Percentiles rank a stretch among this genome's conserved stretches.
phyloP scores from a whole-genome alignment of 2,329 filamentous ascomycete genomes.

The Arthroderma uncinatum region DNA sequence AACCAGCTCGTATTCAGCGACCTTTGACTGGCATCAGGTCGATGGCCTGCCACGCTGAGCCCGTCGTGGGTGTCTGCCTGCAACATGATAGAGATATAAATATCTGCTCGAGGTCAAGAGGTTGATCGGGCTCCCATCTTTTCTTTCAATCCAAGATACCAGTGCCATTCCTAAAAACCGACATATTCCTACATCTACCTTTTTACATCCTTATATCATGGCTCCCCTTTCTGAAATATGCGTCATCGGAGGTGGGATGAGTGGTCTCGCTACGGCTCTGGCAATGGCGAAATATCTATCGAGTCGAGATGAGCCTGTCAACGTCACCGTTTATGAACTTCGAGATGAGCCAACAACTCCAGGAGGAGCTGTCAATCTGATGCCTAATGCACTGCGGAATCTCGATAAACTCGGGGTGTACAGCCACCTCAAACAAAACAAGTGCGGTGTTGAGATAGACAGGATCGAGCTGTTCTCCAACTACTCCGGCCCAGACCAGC shows the following conservation, averaged over 20 bases:
- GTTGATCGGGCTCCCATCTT: neutral
- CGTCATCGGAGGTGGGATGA: conserved; percentile 19
- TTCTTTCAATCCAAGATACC: neutral
- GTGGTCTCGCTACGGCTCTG: conserved; percentile 17
- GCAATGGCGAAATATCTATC: conserved; percentile 14
- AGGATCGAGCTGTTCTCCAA: conserved; percentile 1
- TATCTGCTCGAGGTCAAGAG: neutral
- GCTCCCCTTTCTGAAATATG: conserved; percentile 6
- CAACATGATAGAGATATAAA: too few species aligned
- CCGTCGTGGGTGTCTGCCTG: too few species aligned
- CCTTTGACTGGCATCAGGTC: neutral
- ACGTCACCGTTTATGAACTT: conserved; percentile 22
- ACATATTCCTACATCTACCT: neutral
- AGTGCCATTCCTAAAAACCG: neutral
- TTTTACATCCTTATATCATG: too few species aligned
- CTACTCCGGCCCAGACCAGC: conserved; percentile 40
- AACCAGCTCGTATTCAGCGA: neutral
- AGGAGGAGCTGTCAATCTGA: conserved; percentile 23
- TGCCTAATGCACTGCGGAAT: conserved; percentile 23
- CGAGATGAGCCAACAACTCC: conserved; percentile 22
- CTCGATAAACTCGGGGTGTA: conserved; percentile 33
- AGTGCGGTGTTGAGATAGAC: conserved; percentile 15
- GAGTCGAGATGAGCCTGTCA: conserved; percentile 6
- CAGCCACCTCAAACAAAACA: conserved; percentile 33
- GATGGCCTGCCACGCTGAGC: too few species aligned